Evolutionary conservation across 257 asterid genomes (phyloP).

Genomic region (Solanum ossicruentum): DNA sequence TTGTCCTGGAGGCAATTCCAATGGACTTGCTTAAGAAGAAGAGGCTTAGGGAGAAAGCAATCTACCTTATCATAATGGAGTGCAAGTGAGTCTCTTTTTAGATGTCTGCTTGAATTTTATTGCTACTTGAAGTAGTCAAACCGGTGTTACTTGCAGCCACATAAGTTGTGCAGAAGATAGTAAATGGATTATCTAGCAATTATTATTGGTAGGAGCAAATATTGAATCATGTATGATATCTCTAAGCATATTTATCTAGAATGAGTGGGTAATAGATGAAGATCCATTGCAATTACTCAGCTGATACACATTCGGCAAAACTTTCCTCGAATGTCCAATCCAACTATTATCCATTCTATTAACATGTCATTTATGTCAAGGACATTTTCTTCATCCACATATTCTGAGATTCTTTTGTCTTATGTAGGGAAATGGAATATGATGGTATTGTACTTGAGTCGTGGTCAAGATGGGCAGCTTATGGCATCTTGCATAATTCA

Average conservation of each 20-base stretch:
- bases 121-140: neutral
- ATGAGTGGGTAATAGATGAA: neutral
- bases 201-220: neutral
- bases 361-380: neutral
- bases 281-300: neutral
- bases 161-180: neutral
- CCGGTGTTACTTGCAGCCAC: neutral
- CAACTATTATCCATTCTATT: neutral
- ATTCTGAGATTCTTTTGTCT: constrained; percentile 3
- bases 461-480: constrained; percentile 95
- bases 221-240: neutral
- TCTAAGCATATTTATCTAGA: neutral
- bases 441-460: constrained; percentile 97
- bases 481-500: constrained; percentile 80
- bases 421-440: constrained; percentile 69
- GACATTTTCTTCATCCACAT: neutral
- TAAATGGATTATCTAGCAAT: neutral
- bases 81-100: constrained; percentile 53
- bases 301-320: neutral
- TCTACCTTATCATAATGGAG: constrained; percentile 55
- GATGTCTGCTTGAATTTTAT: neutral
- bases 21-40: constrained; percentile 61
- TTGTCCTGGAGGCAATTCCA: constrained; percentile 79
- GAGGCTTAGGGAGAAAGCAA: constrained; percentile 45
- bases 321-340: neutral